phyloP scores from a whole-genome alignment of 140 eudicot species.

The Cichorium intybus region DNA sequence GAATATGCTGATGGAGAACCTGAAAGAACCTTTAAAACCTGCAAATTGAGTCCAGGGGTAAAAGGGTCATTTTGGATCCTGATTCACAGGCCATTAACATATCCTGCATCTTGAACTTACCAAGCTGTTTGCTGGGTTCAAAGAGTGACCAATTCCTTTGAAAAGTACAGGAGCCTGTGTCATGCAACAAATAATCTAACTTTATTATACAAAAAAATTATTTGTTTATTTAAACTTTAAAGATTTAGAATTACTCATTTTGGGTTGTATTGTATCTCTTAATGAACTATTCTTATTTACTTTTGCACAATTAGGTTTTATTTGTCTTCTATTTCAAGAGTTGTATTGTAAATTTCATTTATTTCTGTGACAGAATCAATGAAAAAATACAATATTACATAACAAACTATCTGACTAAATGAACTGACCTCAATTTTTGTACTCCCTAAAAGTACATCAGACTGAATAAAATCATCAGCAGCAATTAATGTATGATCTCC shows the following conservation, averaged over 20 bases:
- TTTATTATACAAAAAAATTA: background rate
- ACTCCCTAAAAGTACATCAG: slow-evolving; percentile 78
- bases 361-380: background rate
- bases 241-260: background rate
- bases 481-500: slow-evolving; percentile 93
- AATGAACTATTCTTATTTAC: background rate
- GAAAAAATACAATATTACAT: background rate
- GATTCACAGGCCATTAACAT: background rate
- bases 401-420: slow-evolving; percentile 11
- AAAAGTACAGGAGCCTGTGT: slow-evolving; percentile 90
- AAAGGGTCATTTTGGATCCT: background rate
- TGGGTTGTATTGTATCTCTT: background rate
- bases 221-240: background rate
- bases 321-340: background rate
- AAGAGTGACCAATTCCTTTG: slow-evolving; percentile 77
- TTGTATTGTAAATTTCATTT: background rate
- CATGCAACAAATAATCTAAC: slow-evolving; percentile 25
- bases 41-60: slow-evolving; percentile 8
- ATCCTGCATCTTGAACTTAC: slow-evolving; percentile 38
- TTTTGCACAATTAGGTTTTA: background rate
- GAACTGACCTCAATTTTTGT: slow-evolving; percentile 65
- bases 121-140: slow-evolving; percentile 81
- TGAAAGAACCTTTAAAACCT: slow-evolving; percentile 89
- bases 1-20: slow-evolving; percentile 91
- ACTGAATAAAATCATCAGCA: slow-evolving; percentile 62